Evolutionary conservation across 768 basidiomycete species (phyloP).

Genomic region (Strobilomyces dryophilus): DNA sequence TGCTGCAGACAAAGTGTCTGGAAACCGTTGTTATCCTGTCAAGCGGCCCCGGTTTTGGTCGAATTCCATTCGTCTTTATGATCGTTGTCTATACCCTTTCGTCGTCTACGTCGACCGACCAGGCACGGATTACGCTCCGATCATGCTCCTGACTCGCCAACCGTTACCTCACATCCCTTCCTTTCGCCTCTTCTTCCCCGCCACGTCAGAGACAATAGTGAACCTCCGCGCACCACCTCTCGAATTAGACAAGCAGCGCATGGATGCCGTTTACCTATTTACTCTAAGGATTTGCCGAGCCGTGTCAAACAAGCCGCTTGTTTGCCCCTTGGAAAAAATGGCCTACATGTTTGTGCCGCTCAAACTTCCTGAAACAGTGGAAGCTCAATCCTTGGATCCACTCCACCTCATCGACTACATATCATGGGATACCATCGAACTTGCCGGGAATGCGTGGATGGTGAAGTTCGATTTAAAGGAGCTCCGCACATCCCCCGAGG

Average conservation of each 20-base stretch:
- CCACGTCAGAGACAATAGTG: conserved; percentile 39
- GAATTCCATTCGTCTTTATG: conserved; percentile 33
- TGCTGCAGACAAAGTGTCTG: conserved; percentile 30
- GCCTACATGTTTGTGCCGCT: conserved; percentile 70
- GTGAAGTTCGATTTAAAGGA: conserved; percentile 42
- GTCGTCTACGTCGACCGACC: conserved; percentile 35
- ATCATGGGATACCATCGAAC: conserved; percentile 58
- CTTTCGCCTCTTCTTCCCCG: conserved; percentile 60
- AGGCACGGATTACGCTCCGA: conserved; percentile 44
- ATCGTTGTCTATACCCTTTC: conserved; percentile 31
- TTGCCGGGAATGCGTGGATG: conserved; percentile 51
- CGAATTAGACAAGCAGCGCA: conserved; percentile 40
- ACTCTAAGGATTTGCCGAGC: conserved; percentile 60
- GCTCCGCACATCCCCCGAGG: conserved; percentile 24
- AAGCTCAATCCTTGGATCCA: conserved; percentile 23
- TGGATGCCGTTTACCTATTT: conserved; percentile 52
- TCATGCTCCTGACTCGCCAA: conserved; percentile 62
- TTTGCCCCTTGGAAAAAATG: conserved; percentile 50
- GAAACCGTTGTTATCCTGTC: conserved; percentile 52
- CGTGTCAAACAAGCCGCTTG: conserved; percentile 64
- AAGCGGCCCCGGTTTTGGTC: conserved; percentile 69
- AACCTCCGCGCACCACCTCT: conserved; percentile 49
- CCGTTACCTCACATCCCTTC: conserved; percentile 56
- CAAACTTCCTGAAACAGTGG: conserved; percentile 23
- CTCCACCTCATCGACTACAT: conserved; percentile 42